Base-by-base conservation (phyloP, 208 protist species). In the Wallacemonas sp. region DNA sequence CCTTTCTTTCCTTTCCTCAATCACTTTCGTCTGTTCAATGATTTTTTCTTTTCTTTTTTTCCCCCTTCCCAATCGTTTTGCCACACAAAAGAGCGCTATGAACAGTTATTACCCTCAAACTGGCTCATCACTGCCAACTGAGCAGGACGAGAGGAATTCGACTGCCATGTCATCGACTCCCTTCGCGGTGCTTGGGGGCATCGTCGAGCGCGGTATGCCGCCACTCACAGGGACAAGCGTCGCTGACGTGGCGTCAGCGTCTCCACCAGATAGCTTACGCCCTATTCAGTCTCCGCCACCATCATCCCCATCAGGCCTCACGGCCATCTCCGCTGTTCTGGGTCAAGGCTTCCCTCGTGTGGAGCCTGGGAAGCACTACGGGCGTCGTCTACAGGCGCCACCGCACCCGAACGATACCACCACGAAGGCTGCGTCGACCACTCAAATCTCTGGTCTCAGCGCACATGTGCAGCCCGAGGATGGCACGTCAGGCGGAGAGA, bases 381-480 rank as follows among this genome's bases (percentile, higher is more conserved):
- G 72, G 2, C 49, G 61, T 17, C 39, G 44, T 19, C 9, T 24
- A 11, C 33, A 14, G 12, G 26, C 30, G 27, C 44, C 39, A 24
- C 8, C 28, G 11, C 3, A 11, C 15, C n/a, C n/a, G n/a, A n/a
- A n/a, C n/a, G n/a, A n/a, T 26, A 21, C 12, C 12, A 19, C 6
- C 8, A 14, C n/a, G 14, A 21, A 54, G 24, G 36, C n/a, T 26
- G 2, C 21, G 0, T 8, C 31, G 9, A 5, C 28, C 21, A 15
- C 33, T 12, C 31, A 19, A 31, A 15, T n/a, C n/a, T n/a, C 33
- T 38, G 31, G 54, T 26, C 66, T 73, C 28, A 86, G 73, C 6
- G 80, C 80, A 28, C 80, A 86, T 44, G 69, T 86, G 36, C 80
- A 87, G 68, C 77, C 80, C 1, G 47, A 60, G 27, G 51, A 60